A percentile compares a stretch with the other conserved stretches of the same genome.
These are phyloP conservation scores for Lanzia echinophila DNA, from an alignment of 2,329 filamentous ascomycete genomes.

Conservation along the genomic window DNA sequence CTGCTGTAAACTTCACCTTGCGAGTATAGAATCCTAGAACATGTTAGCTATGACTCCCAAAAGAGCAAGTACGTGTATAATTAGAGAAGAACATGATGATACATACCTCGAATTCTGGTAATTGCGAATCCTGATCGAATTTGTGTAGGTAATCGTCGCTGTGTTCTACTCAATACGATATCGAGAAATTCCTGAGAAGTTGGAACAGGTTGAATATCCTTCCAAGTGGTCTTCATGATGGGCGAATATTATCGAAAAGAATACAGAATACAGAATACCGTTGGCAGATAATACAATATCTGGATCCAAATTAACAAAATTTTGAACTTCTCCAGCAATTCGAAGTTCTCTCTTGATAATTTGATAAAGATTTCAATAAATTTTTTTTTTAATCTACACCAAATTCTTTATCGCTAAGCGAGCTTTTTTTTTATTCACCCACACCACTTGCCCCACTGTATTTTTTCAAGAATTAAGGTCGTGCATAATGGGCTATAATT, in stretches of 20 bases:
- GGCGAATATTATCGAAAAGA: conserved; percentile 13
- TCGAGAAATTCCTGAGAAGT: conserved; percentile 95
- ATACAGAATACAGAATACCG: no score
- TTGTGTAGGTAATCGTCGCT: conserved; percentile 88
- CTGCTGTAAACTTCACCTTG: conserved; percentile 97
- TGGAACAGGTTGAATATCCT: conserved; percentile 80
- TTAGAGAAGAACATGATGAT: conserved; percentile 6
- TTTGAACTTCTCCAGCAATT: conserved; percentile 3
- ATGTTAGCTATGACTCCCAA: conserved; percentile 15
- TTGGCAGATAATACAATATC: no score
- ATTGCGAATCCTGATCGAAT: conserved; percentile 96
- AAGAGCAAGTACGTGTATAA: not conserved
- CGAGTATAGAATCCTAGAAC: conserved; percentile 80
- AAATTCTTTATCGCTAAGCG: conserved; percentile 13
- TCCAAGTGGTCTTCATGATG: conserved; percentile 59
- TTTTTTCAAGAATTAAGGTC: no score
- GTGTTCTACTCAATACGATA: conserved; percentile 89
- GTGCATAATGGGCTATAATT: no score
- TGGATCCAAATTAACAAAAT: no score
- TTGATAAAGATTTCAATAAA: no score
- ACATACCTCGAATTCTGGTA: conserved; percentile 68
- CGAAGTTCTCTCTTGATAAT: not conserved
- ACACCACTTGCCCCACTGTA: no score
- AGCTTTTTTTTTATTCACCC: no score
- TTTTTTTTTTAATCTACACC: conserved; percentile 6